These are phyloP conservation scores for Taiozyma sp. DNA, from an alignment of 1,139 yeast genomes.

Conservation along the genomic window DNA sequence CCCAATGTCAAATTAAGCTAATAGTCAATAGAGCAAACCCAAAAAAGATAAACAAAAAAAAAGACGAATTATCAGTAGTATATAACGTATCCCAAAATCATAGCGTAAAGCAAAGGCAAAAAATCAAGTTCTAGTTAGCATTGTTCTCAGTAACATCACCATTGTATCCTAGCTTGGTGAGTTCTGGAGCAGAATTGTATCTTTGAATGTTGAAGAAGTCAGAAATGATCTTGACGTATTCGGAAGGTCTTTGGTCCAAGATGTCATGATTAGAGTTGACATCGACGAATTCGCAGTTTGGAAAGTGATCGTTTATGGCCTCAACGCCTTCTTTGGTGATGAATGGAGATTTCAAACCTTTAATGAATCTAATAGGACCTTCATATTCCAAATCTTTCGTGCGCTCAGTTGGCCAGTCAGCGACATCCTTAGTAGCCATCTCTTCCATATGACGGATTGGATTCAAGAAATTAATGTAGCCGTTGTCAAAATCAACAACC, in stretches of 20 bases:
- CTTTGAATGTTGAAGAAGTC: constrained; percentile 21
- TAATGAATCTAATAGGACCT: constrained; percentile 38
- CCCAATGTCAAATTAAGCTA: not conserved
- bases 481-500: constrained; percentile 25
- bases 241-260: constrained; percentile 36
- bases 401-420: constrained; percentile 37
- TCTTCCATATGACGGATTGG: constrained; percentile 23
- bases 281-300: constrained; percentile 26
- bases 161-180: not conserved
- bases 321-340: constrained; percentile 28
- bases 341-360: constrained; percentile 38
- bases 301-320: constrained; percentile 35
- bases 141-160: not conserved
- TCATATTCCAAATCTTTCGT: constrained; percentile 25
- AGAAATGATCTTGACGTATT: constrained; percentile 28
- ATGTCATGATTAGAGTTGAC: constrained; percentile 45
- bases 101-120: not conserved
- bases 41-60: not conserved
- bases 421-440: constrained; percentile 25
- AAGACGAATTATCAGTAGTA: not conserved
- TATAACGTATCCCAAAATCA: not conserved
- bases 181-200: constrained; percentile 9
- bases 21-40: not conserved
- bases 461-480: constrained; percentile 35
- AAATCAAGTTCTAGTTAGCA: not conserved